phyloP scores from a whole-genome alignment of 768 basidiomycete species.

The Rhizopogon salebrosus region DNA sequence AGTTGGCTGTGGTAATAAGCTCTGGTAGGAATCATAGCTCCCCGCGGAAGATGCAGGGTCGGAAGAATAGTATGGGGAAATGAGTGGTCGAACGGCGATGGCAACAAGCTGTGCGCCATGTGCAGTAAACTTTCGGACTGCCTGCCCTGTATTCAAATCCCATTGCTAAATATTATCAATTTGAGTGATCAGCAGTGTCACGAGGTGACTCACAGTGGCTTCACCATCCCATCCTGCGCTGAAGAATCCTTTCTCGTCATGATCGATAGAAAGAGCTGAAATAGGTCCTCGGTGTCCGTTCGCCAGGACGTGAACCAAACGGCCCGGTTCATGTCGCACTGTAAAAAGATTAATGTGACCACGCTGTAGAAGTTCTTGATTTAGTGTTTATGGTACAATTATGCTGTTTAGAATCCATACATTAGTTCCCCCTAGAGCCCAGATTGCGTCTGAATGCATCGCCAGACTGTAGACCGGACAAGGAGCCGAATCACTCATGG shows the following conservation, averaged over 20 bases:
- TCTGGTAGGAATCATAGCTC: slow-evolving; percentile 14
- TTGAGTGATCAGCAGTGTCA: slow-evolving; percentile 4
- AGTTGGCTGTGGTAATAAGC: slow-evolving; percentile 3
- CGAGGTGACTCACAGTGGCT: slow-evolving; percentile 56
- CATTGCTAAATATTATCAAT: slow-evolving; percentile 64
- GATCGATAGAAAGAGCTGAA: slow-evolving; percentile 75
- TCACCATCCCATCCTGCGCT: slow-evolving; percentile 96
- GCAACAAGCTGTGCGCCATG: slow-evolving; percentile 84
- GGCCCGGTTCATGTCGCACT: slow-evolving; percentile 87
- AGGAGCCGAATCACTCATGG: slow-evolving; percentile 45
- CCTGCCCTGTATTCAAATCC: slow-evolving; percentile 91
- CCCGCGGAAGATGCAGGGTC: slow-evolving; percentile 22
- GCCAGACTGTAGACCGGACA: slow-evolving; percentile 87
- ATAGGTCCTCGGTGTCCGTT: slow-evolving; percentile 77
- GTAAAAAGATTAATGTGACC: slow-evolving; percentile 94
- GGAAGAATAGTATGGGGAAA: slow-evolving; percentile 29
- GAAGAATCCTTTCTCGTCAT: slow-evolving; percentile 80
- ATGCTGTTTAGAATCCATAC: slow-evolving; percentile 39
- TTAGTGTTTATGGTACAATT: background rate
- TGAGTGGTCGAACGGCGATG: slow-evolving; percentile 68
- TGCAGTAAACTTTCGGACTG: slow-evolving; percentile 67
- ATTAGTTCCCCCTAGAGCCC: slow-evolving; percentile 84
- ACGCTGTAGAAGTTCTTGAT: slow-evolving; percentile 39
- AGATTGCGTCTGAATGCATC: slow-evolving; percentile 90
- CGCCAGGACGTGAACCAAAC: slow-evolving; percentile 58